phyloP scores from a whole-genome alignment of 139 green algal species.

The Tetraselmis striata region DNA sequence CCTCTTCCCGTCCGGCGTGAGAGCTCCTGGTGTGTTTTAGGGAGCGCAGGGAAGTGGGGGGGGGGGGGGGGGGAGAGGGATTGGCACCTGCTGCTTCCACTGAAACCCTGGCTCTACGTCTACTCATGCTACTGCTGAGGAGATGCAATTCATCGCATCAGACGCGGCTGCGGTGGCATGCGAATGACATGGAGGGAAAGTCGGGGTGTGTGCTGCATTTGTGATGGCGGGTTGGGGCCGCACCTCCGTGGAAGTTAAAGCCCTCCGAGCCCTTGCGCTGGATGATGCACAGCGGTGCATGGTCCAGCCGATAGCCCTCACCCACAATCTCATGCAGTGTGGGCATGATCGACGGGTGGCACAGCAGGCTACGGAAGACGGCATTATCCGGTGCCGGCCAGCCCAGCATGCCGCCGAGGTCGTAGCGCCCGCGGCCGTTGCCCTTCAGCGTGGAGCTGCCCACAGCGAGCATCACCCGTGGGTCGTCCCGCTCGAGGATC shows the following conservation, averaged over 20 bases:
- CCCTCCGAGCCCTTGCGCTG: slow-evolving; percentile 5
- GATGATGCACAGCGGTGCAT: slow-evolving; percentile 20
- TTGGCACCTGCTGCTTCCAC: no score
- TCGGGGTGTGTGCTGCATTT: no score
- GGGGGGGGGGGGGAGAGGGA: no score
- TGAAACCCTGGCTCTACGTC: no score
- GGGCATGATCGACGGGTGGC: slow-evolving; percentile 15
- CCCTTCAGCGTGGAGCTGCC: slow-evolving; percentile 10
- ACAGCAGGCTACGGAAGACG: slow-evolving; percentile 12
- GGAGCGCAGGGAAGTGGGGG: no score
- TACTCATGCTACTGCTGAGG: no score
- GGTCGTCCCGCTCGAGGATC: slow-evolving; percentile 12
- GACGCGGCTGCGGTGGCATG: no score
- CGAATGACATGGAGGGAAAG: no score
- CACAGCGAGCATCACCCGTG: neutral
- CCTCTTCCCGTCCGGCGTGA: neutral
- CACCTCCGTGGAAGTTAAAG: neutral
- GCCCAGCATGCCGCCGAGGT: slow-evolving; percentile 16
- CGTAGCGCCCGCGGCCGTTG: slow-evolving; percentile 12
- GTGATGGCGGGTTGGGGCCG: no score
- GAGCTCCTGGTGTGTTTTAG: no score
- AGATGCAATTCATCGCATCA: no score
- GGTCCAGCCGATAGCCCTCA: slow-evolving; percentile 21
- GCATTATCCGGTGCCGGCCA: slow-evolving; percentile 5
- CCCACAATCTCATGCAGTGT: slow-evolving; percentile 7